phyloP scores from a whole-genome alignment of 2,329 filamentous ascomycete species.

The Alternaria rosae region DNA sequence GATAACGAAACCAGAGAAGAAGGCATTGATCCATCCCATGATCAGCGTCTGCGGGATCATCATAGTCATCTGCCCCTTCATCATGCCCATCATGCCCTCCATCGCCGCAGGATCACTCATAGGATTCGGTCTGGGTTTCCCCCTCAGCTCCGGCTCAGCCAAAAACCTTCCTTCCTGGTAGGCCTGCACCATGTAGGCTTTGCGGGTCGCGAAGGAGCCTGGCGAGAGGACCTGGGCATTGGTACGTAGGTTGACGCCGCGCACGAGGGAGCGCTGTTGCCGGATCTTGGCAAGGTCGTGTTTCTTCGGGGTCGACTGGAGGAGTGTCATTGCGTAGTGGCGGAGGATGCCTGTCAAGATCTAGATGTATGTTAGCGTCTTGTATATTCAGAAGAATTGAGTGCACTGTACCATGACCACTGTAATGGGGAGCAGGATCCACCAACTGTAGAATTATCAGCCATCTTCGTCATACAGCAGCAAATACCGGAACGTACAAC shows the following conservation, averaged over 20 bases:
- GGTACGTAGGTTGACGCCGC: constrained; percentile 81
- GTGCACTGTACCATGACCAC: constrained; percentile 79
- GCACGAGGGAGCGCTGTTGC: constrained; percentile 83
- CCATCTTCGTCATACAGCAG: constrained; percentile 3
- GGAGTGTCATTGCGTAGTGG: constrained; percentile 93
- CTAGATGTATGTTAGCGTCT: constrained; percentile 52
- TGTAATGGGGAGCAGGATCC: constrained; percentile 97
- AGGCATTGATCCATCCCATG: constrained; percentile 99
- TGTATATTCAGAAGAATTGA: background rate
- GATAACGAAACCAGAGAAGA: constrained; percentile 98
- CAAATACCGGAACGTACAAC: constrained; percentile 70
- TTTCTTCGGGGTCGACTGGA: constrained; percentile 84
- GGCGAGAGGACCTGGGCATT: constrained; percentile 83
- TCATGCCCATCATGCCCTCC: constrained; percentile 99
- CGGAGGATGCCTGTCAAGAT: constrained; percentile 93
- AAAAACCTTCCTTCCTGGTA: constrained; percentile 88
- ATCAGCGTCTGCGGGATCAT: constrained; percentile 98
- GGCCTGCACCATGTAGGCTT: constrained; percentile 78
- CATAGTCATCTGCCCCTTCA: constrained; percentile 99
- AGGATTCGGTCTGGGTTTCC: constrained; percentile 89
- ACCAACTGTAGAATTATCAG: constrained; percentile 73
- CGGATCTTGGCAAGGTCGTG: constrained; percentile 77
- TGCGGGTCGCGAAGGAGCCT: constrained; percentile 78
- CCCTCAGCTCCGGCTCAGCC: constrained; percentile 85
- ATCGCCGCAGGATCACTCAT: constrained; percentile 95